phyloP scores from a whole-genome alignment of 2,329 filamentous ascomycete genomes.

The Scedosporium aurantiacum region DNA sequence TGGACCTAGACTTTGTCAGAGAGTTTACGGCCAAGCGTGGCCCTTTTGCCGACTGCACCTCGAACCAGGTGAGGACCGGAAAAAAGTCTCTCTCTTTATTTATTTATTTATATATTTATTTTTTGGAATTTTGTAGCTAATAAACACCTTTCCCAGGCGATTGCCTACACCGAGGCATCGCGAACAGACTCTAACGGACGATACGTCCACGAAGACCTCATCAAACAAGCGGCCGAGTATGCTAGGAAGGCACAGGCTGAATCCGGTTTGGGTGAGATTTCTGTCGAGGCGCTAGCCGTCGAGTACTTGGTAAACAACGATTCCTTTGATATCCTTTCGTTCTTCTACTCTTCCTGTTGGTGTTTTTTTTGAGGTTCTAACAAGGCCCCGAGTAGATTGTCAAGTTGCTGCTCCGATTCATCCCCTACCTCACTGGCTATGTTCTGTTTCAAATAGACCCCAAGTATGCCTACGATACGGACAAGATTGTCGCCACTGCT shows the following conservation, averaged over 20 bases:
- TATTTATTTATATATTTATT: not conserved
- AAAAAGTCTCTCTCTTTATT: not conserved
- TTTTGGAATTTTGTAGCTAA: not conserved
- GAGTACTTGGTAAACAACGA: constrained; percentile 36
- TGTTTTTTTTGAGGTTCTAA: not conserved
- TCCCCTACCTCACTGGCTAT: constrained; percentile 35
- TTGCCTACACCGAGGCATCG: constrained; percentile 21
- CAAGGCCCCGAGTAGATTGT: constrained; percentile 33
- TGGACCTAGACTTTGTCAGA: constrained; percentile 15
- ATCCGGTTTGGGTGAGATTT: constrained; percentile 11
- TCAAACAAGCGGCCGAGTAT: constrained; percentile 16
- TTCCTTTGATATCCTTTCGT: constrained; percentile 5
- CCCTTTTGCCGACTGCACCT: constrained; percentile 25
- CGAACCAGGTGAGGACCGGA: constrained; percentile 18
- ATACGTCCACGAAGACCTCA: constrained; percentile 18
- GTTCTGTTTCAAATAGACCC: constrained; percentile 53
- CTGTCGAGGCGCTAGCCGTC: constrained; percentile 37
- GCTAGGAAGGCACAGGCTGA: constrained; percentile 12
- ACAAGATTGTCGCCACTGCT: constrained; percentile 38
- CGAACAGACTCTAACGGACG: constrained; percentile 12
- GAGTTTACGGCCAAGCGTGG: constrained; percentile 20
- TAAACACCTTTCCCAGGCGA: constrained; percentile 16
- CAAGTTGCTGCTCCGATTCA: constrained; percentile 39
- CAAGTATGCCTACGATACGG: constrained; percentile 36
- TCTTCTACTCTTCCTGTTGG: not conserved